Conservation (phyloP, 2,329 filamentous ascomycete genomes). For the Verruconis gallopava region DNA sequence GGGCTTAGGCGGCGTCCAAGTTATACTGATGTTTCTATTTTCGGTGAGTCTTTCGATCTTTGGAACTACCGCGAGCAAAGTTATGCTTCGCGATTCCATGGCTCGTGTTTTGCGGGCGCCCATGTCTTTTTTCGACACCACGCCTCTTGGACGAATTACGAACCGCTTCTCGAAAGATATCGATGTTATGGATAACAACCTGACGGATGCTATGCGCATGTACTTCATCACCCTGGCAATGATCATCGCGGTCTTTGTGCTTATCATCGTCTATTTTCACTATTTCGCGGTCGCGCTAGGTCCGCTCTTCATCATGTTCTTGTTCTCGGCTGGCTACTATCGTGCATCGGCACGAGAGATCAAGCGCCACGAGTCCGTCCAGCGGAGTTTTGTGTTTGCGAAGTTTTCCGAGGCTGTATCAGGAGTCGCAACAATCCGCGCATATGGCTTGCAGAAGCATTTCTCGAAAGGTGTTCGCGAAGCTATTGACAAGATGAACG, state of each 20-base stretch:
- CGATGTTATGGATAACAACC: conserved; percentile 88
- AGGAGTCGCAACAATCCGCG: conserved; percentile 73
- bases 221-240: conserved; percentile 76
- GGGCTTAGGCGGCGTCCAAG: conserved; percentile 57
- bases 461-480: conserved; percentile 59
- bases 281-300: conserved; percentile 64
- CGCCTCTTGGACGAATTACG: conserved; percentile 84
- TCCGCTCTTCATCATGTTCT: conserved; percentile 61
- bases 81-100: conserved; percentile 71
- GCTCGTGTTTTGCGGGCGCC: conserved; percentile 56
- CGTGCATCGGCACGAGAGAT: conserved; percentile 82
- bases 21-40: conserved; percentile 66
- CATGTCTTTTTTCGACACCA: conserved; percentile 94
- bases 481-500: conserved; percentile 82
- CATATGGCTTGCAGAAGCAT: conserved; percentile 68
- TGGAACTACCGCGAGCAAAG: conserved; percentile 69
- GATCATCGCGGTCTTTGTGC: conserved; percentile 69
- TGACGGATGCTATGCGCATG: conserved; percentile 84
- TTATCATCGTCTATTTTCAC: conserved; percentile 92
- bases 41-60: conserved; percentile 64
- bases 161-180: conserved; percentile 95
- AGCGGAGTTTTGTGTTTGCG: conserved; percentile 78
- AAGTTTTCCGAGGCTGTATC: conserved; percentile 82
- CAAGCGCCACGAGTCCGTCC: conserved; percentile 83
- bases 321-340: conserved; percentile 79